Evolutionary conservation across 768 basidiomycete genomes (phyloP).

Genomic region (Amanita muscaria): DNA sequence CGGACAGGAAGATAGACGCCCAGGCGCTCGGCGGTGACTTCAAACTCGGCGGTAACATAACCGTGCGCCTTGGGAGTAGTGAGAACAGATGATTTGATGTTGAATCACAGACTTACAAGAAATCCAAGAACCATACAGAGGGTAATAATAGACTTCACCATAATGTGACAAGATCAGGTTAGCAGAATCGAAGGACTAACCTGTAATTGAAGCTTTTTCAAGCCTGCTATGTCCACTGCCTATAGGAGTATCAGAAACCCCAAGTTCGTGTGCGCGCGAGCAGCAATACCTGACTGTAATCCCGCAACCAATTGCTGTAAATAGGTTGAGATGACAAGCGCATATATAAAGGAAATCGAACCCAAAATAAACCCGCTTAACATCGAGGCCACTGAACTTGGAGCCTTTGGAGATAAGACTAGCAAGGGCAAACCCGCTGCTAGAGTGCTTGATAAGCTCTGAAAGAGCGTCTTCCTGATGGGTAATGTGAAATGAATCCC

Average conservation of each 20-base stretch:
- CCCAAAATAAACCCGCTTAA: slow-evolving; percentile 82
- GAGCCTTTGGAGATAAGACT: slow-evolving; percentile 48
- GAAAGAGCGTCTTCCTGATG: slow-evolving; percentile 58
- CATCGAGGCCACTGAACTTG: slow-evolving; percentile 74
- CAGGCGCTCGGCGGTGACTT: slow-evolving; percentile 75
- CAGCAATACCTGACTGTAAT: slow-evolving; percentile 62
- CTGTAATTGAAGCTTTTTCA: slow-evolving; percentile 65
- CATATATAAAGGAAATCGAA: slow-evolving; percentile 21
- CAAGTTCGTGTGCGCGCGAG: background rate
- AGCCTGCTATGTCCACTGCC: slow-evolving; percentile 77
- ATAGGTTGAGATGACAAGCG: slow-evolving; percentile 1
- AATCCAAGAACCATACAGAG: slow-evolving; percentile 88
- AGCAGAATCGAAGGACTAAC: slow-evolving; percentile 25
- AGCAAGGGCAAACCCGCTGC: slow-evolving; percentile 48
- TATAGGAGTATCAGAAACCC: slow-evolving; percentile 18
- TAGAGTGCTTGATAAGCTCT: slow-evolving; percentile 48
- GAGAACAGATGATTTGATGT: background rate
- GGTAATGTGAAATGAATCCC: slow-evolving; percentile 1
- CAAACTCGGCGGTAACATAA: slow-evolving; percentile 77
- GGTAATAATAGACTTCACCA: slow-evolving; percentile 76
- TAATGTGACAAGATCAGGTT: slow-evolving; percentile 3
- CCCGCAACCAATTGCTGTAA: slow-evolving; percentile 75
- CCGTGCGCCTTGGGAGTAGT: slow-evolving; percentile 51
- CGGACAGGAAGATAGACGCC: slow-evolving; percentile 77
- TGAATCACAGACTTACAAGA: slow-evolving; percentile 38